Evolutionary conservation across 1,284 basidiomycete genomes (phyloP).

Genomic region (Ganoderma sp.): DNA sequence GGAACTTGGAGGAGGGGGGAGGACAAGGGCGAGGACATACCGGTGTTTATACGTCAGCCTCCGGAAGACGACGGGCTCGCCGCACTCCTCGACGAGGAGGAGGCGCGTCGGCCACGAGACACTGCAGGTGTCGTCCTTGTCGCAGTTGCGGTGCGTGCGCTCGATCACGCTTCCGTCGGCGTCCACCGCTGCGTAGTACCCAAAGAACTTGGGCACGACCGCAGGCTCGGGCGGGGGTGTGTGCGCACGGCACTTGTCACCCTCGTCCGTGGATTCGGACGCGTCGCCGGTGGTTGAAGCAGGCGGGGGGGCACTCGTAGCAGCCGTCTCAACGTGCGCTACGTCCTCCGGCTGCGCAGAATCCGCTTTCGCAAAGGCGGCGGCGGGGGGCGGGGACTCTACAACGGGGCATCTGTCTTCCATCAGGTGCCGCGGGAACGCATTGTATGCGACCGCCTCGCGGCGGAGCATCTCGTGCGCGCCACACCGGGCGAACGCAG

Average conservation of each 20-base stretch:
- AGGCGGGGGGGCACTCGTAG: neutral
- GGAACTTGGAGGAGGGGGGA: no score
- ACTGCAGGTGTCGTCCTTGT: neutral
- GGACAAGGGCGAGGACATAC: neutral
- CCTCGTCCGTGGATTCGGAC: neutral
- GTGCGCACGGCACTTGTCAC: neutral
- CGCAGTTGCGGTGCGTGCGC: neutral
- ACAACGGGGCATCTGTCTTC: slow-evolving; percentile 42
- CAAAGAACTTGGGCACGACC: slow-evolving; percentile 59
- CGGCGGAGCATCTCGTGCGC: slow-evolving; percentile 38
- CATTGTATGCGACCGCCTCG: slow-evolving; percentile 53
- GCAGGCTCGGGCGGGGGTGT: slow-evolving; percentile 31
- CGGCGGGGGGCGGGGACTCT: no score
- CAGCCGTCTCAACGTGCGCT: neutral
- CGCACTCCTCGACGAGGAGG: slow-evolving; percentile 57
- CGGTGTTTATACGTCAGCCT: neutral
- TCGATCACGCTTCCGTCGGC: slow-evolving; percentile 15
- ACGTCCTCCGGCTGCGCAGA: neutral
- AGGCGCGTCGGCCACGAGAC: slow-evolving; percentile 45
- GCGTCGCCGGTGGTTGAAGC: neutral
- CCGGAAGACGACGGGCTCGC: slow-evolving; percentile 39
- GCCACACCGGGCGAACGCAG: slow-evolving; percentile 22
- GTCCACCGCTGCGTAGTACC: slow-evolving; percentile 50
- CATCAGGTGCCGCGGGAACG: slow-evolving; percentile 51
- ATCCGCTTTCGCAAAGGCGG: no score